These are phyloP conservation scores for Piromyces sp. DNA, from an alignment of 192 early-diverging fungal species.

Conservation along the genomic window DNA sequence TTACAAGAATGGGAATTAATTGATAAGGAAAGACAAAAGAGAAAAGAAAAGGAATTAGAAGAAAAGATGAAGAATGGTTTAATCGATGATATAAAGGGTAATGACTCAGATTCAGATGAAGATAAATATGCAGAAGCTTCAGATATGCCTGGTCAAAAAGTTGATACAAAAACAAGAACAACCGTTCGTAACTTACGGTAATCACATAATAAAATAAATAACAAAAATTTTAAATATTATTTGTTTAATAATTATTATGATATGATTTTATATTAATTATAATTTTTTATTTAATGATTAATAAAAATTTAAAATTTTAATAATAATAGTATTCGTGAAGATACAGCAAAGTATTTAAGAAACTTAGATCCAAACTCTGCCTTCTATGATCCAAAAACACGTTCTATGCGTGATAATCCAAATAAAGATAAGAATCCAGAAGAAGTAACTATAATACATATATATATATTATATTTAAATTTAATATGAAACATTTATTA, in stretches of 20 bases:
- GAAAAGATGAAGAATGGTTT: constrained; percentile 13
- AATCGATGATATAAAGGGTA: constrained; percentile 34
- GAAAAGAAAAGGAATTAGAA: constrained; percentile 59
- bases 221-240: too few species aligned
- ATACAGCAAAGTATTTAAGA: constrained; percentile 94
- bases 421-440: constrained; percentile 42
- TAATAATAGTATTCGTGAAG: constrained; percentile 75
- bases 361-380: constrained; percentile 90
- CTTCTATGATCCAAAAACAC: constrained; percentile 96
- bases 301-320: too few species aligned
- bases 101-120: constrained; percentile 70
- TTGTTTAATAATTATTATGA: too few species aligned
- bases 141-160: constrained; percentile 68
- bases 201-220: neutral
- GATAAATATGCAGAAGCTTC: constrained; percentile 74
- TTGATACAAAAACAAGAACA: constrained; percentile 75
- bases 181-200: constrained; percentile 84
- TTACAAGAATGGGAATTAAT: constrained; percentile 71
- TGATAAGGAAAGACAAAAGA: constrained; percentile 66
- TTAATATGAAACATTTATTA: neutral
- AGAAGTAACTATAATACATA: neutral
- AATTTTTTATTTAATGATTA: too few species aligned
- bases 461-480: too few species aligned
- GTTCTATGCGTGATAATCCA: constrained; percentile 98
- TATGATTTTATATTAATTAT: too few species aligned